phyloP scores from a whole-genome alignment of 2,329 filamentous ascomycete genomes.

The Trichoderma lentiforme region DNA sequence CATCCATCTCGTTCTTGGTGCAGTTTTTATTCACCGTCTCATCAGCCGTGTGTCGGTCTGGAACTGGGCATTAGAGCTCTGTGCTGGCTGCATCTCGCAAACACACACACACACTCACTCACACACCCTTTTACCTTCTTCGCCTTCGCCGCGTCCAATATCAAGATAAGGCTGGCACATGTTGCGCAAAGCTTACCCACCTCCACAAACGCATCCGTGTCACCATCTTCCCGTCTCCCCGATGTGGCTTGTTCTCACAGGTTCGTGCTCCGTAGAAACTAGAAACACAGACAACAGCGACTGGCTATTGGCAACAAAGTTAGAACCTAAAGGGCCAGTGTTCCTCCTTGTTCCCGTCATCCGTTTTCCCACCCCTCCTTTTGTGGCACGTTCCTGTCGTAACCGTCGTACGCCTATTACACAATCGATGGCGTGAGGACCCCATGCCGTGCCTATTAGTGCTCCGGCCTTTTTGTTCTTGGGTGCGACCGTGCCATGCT shows the following conservation, averaged over 20 bases:
- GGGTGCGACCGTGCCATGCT: not conserved
- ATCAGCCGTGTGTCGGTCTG: constrained; percentile 5
- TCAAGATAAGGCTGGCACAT: constrained; percentile 15
- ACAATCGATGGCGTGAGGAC: constrained; percentile 19
- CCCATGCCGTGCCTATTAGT: constrained; percentile 7
- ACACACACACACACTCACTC: not conserved
- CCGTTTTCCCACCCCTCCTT: constrained; percentile 3
- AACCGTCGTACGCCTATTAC: constrained; percentile 18
- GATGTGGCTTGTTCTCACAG: constrained; percentile 3
- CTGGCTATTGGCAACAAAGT: not conserved
- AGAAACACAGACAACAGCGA: not conserved
- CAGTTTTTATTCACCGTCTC: not conserved
- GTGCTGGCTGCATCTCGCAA: not conserved
- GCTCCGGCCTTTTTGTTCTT: not conserved
- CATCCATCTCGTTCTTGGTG: not conserved
- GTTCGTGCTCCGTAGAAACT: not conserved
- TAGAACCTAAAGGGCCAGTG: not conserved
- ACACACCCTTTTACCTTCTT: not conserved
- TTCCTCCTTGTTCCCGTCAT: not conserved
- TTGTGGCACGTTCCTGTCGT: constrained; percentile 18
- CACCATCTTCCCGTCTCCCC: not conserved
- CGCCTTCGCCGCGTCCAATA: not conserved
- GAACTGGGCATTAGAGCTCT: constrained; percentile 1
- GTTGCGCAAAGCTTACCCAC: constrained; percentile 11
- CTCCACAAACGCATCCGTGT: not conserved